Evolutionary conservation across 2,329 filamentous ascomycete species (phyloP).

Genomic region (Ceratocystis variospora): DNA sequence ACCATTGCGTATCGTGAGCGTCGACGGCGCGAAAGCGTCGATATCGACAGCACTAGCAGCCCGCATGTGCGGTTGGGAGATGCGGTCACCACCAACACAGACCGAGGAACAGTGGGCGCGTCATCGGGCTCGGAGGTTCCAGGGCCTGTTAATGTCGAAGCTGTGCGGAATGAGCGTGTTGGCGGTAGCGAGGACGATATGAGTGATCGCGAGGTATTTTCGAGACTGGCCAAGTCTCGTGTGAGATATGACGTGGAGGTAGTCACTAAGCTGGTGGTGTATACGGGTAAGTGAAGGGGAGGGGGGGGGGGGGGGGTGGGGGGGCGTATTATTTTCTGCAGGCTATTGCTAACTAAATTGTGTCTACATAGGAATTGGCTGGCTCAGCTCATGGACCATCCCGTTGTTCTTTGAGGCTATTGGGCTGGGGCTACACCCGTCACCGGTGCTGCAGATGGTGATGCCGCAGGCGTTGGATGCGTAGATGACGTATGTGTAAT

Average conservation of each 20-base stretch:
- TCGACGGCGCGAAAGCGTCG: constrained; percentile 40
- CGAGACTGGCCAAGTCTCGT: constrained; percentile 66
- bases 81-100: not conserved
- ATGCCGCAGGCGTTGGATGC: not conserved
- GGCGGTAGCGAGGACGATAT: constrained; percentile 32
- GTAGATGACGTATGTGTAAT: not conserved
- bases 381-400: constrained; percentile 63
- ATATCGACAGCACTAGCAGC: constrained; percentile 36
- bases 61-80: constrained; percentile 26
- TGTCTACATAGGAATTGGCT: constrained; percentile 53
- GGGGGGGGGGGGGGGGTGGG: not conserved
- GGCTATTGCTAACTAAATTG: not conserved
- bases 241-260: constrained; percentile 98
- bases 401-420: constrained; percentile 57
- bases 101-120: not conserved
- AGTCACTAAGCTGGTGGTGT: constrained; percentile 90
- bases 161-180: constrained; percentile 27
- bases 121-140: constrained; percentile 4
- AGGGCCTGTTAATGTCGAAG: constrained; percentile 4
- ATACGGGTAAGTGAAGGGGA: constrained; percentile 51
- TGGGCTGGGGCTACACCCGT: constrained; percentile 31
- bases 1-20: constrained; percentile 77
- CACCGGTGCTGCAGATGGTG: constrained; percentile 11
- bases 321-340: not conserved
- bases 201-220: constrained; percentile 70